Evolutionary conservation across 305 asterid species (phyloP), one percentile per base, ranked within the genome.

Genomic region (Solanum chacoense): DNA sequence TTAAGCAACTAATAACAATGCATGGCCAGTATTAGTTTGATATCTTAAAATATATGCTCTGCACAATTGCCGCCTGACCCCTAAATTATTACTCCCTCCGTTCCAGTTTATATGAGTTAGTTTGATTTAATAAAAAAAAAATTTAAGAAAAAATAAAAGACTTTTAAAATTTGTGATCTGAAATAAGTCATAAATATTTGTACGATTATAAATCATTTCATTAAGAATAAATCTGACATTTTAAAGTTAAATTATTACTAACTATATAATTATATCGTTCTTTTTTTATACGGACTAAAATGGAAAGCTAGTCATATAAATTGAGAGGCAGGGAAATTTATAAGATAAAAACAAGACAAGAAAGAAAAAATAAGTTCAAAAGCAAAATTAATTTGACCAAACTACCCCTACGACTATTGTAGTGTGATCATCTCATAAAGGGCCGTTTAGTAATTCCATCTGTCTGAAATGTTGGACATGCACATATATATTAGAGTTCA

Each of bases 11-110:
- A 16, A 67, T 37, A 74, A 40, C 88, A 72, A 87, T 90, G 88
- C 90, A 73, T 91, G 93, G 95, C 31, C 90, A 91, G 63, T 16
- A 90, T 91, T 84, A 89, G 84, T 59, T 88, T 90, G 91, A 86
- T 89, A 85, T 90, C 89, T 90, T 89, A 89, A 91, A 86, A 90
- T 72, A 89, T 38, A 86, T 7, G 34, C 89, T 85, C 73, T 75
- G 76, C 89, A 63, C 34, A 12, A 80, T 72, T 87, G 73, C 36
- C 89, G 73, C 36, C 89, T 88, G 1, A n/a, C 16, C 81, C 59
- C 87, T 24, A 36, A 87, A 45, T 20, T 71, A 86, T 86, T 24
- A 67, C 67, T 8, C 11, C 11, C 4, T 7, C 24, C 5, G 5
- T 55, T 8, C 0, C 4, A 55, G 4, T 55, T 7, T 7, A 55